Percentiles rank a stretch among this genome's conserved stretches.
Conservation (phyloP, 2,329 filamentous ascomycete species). For the Lecanosticta acicola region DNA sequence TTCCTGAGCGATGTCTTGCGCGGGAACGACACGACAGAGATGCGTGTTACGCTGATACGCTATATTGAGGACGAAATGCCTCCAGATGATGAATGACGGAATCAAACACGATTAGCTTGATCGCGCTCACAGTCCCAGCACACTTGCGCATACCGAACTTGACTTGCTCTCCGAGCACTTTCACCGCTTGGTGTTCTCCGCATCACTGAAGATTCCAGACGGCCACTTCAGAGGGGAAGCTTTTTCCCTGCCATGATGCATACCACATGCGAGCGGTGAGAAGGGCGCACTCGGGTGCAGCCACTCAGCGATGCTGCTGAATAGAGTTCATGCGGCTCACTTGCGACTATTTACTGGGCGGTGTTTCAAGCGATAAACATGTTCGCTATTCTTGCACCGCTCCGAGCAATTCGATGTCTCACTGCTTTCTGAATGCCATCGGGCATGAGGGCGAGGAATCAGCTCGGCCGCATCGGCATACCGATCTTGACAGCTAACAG, state of each 20-base stretch:
- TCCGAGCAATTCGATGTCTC: too few species aligned
- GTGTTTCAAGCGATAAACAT: too few species aligned
- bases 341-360: too few species aligned
- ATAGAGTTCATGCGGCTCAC: too few species aligned
- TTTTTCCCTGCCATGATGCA: neutral
- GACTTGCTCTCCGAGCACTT: neutral
- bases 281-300: neutral
- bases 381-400: too few species aligned
- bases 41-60: conserved; percentile 83
- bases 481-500: neutral
- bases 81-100: conserved; percentile 69
- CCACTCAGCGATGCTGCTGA: neutral
- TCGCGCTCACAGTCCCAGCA: too few species aligned
- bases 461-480: neutral
- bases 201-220: too few species aligned
- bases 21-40: conserved; percentile 94
- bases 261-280: neutral
- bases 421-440: neutral
- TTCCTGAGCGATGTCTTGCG: conserved; percentile 91
- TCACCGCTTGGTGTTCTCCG: too few species aligned
- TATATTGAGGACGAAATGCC: conserved; percentile 98
- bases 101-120: neutral
- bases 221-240: too few species aligned
- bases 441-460: neutral
- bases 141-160: neutral